These are phyloP conservation scores for Inga laurina DNA, from an alignment of 306 rosid species.

Conservation along the genomic window DNA sequence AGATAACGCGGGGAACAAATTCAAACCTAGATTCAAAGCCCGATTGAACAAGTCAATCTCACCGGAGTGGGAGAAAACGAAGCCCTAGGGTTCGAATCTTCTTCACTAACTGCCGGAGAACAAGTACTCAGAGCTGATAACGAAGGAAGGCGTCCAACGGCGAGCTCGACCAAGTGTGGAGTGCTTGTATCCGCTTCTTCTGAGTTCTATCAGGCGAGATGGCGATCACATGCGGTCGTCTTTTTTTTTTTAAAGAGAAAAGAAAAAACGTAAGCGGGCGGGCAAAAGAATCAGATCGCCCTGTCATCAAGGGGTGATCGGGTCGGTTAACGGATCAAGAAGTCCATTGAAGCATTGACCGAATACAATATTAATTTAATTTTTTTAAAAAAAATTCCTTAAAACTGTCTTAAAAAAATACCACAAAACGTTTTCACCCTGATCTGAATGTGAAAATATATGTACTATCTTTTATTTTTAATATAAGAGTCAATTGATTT, in stretches of 20 bases:
- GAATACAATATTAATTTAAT: too few relatives aligned
- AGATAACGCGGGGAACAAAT: not conserved
- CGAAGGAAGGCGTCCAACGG: not conserved
- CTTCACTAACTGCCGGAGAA: not conserved
- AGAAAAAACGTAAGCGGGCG: not conserved
- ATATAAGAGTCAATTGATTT: too few relatives aligned
- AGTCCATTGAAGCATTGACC: not conserved
- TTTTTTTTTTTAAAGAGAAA: too few relatives aligned
- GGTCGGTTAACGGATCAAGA: not conserved
- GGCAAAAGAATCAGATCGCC: not conserved
- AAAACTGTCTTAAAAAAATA: too few relatives aligned
- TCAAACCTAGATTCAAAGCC: not conserved
- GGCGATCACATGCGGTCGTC: not conserved
- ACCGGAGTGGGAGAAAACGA: not conserved
- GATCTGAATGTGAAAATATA: not conserved
- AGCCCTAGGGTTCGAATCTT: not conserved
- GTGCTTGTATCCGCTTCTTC: not conserved
- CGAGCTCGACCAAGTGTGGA: not conserved
- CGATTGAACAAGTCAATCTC: not conserved
- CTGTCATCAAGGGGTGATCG: not conserved
- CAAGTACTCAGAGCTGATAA: not conserved
- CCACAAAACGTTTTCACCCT: not conserved
- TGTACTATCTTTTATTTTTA: too few relatives aligned
- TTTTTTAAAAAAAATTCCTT: too few relatives aligned
- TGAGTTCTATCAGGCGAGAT: not conserved